phyloP scores from a whole-genome alignment of 2,329 filamentous ascomycete genomes.

The Leptographium lundbergii region DNA sequence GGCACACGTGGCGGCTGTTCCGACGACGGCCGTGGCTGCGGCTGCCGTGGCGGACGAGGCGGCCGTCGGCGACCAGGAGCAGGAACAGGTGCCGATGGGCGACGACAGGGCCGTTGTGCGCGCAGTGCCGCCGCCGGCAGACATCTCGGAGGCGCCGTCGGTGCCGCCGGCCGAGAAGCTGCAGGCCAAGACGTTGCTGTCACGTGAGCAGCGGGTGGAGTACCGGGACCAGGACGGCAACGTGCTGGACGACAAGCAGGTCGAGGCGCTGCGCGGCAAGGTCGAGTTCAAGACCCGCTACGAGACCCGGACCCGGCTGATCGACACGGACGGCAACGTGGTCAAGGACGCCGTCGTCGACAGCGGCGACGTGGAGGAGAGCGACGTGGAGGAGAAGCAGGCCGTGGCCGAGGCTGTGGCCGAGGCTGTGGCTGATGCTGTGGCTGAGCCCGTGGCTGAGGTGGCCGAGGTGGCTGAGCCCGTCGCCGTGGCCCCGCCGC shows the following conservation, averaged over 20 bases:
- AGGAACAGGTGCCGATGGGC: neutral
- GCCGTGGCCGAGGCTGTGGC: constrained; percentile 17
- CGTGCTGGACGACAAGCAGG: constrained; percentile 69
- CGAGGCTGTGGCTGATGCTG: neutral
- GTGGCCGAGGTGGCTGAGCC: constrained; percentile 12
- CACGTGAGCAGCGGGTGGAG: constrained; percentile 70
- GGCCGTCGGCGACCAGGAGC: neutral
- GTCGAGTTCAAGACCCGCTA: constrained; percentile 93
- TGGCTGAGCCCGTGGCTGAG: constrained; percentile 20
- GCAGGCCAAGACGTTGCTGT: constrained; percentile 22
- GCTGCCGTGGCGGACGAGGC: constrained; percentile 6
- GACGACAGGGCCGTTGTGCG: neutral
- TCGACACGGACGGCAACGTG: constrained; percentile 74
- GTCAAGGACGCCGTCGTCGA: constrained; percentile 23
- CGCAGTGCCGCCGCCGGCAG: constrained; percentile 2
- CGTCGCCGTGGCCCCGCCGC: constrained; percentile 39
- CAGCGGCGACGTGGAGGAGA: constrained; percentile 36
- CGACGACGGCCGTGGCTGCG: constrained; percentile 3
- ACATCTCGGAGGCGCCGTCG: neutral
- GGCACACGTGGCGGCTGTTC: constrained; percentile 6
- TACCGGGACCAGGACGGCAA: constrained; percentile 94
- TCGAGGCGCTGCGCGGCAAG: constrained; percentile 75
- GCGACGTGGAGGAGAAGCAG: constrained; percentile 37
- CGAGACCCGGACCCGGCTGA: constrained; percentile 79
- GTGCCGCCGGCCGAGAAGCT: constrained; percentile 22